phyloP scores from a whole-genome alignment of 495 filamentous ascomycete species.

The Apodospora peruviana region DNA sequence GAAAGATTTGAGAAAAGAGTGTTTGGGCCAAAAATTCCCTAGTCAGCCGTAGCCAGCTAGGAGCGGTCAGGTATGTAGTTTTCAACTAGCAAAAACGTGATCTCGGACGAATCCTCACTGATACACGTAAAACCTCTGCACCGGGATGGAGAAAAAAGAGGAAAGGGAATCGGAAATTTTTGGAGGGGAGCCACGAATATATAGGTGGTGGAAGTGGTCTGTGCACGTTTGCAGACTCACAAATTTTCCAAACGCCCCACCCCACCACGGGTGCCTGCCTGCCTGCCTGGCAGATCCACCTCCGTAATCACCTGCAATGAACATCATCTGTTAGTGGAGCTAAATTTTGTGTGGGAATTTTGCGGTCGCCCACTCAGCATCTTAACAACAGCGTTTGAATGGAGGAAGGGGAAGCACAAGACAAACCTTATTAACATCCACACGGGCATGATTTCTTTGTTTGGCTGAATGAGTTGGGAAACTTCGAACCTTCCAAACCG shows the following conservation, averaged over 20 bases:
- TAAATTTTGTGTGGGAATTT: too few relatives aligned
- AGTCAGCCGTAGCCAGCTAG: slow-evolving; percentile 20
- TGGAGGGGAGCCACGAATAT: slow-evolving; percentile 3
- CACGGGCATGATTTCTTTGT: too few relatives aligned
- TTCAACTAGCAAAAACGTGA: slow-evolving; percentile 53
- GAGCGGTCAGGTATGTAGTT: slow-evolving; percentile 45
- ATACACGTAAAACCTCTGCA: slow-evolving; percentile 42
- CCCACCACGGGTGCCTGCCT: too few relatives aligned
- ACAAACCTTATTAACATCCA: too few relatives aligned
- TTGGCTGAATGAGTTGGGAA: too few relatives aligned
- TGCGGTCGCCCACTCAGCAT: too few relatives aligned
- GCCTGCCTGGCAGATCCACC: too few relatives aligned
- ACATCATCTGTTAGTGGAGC: too few relatives aligned
- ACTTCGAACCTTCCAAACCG: too few relatives aligned
- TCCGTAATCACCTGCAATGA: not conserved
- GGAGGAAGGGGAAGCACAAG: too few relatives aligned
- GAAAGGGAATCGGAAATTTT: slow-evolving; percentile 11
- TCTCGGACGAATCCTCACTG: slow-evolving; percentile 51
- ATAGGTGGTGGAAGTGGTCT: slow-evolving; percentile 15
- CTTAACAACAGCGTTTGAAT: too few relatives aligned
- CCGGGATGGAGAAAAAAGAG: slow-evolving; percentile 23
- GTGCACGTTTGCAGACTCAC: slow-evolving; percentile 17
- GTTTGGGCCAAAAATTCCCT: slow-evolving; percentile 28
- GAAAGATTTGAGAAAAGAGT: slow-evolving; percentile 18
- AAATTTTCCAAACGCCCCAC: not conserved